These are phyloP conservation scores for Hsuehochloa calcarea DNA, from an alignment of 176 grass and related monocot species.

Conservation along the genomic window DNA sequence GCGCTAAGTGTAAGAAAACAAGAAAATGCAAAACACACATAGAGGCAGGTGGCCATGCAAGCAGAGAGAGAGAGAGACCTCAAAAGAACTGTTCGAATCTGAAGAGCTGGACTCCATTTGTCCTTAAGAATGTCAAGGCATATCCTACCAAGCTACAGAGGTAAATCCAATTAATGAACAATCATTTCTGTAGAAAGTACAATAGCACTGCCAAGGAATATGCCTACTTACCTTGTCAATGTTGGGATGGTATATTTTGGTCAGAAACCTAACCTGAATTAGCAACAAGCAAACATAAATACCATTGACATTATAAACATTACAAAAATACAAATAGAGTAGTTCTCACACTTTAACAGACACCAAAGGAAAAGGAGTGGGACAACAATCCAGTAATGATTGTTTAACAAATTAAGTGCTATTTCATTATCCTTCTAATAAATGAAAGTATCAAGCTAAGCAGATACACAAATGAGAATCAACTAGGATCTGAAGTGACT, in stretches of 20 bases:
- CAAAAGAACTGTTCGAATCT: conserved; percentile 86
- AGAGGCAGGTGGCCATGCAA: neutral
- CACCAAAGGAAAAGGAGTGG: neutral
- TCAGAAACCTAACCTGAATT: conserved; percentile 91
- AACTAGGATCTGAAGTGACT: neutral
- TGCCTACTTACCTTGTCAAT: conserved; percentile 83
- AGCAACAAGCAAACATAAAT: conserved; percentile 18
- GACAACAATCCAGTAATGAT: neutral
- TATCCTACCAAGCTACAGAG: conserved; percentile 92
- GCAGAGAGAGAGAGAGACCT: conserved; percentile 41
- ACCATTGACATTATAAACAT: neutral
- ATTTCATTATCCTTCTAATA: neutral
- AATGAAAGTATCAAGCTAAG: neutral
- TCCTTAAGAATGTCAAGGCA: conserved; percentile 95
- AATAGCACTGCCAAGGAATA: neutral
- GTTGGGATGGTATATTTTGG: conserved; percentile 98
- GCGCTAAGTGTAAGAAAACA: neutral
- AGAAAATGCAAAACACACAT: neutral
- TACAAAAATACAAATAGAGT: neutral
- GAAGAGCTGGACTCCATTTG: conserved; percentile 92
- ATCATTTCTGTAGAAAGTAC: conserved; percentile 10
- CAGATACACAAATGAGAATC: neutral
- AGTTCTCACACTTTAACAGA: conserved; percentile 4
- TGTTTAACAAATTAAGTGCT: neutral
- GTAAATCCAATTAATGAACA: conserved; percentile 13